Evolutionary conservation across 2,329 filamentous ascomycete species (phyloP).

Genomic region (Thielaviopsis euricoi): DNA sequence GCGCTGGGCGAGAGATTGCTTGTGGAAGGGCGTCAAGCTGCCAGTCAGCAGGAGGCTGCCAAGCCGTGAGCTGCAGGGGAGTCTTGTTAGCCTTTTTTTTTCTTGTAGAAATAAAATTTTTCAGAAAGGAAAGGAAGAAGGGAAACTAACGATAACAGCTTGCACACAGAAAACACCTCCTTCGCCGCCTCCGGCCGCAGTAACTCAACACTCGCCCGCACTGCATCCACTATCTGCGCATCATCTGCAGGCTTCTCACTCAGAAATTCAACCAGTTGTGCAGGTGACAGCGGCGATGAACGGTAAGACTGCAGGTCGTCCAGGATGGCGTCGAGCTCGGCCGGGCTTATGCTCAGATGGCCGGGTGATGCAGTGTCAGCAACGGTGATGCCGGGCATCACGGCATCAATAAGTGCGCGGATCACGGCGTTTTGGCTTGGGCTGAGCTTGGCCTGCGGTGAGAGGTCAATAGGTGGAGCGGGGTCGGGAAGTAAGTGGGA

Average conservation of each 20-base stretch:
- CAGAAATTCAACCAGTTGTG: slow-evolving; percentile 35
- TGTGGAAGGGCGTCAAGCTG: slow-evolving; percentile 42
- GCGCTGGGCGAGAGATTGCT: slow-evolving; percentile 43
- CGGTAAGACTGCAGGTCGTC: slow-evolving; percentile 22
- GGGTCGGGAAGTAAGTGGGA: not conserved
- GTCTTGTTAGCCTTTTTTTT: not conserved
- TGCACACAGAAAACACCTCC: slow-evolving; percentile 24
- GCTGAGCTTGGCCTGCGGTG: slow-evolving; percentile 18
- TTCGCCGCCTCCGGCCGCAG: slow-evolving; percentile 20
- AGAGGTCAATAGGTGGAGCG: slow-evolving; percentile 7
- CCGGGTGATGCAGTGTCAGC: slow-evolving; percentile 24
- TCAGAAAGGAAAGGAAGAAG: not conserved
- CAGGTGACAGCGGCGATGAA: slow-evolving; percentile 23
- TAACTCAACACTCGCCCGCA: slow-evolving; percentile 26
- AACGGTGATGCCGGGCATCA: slow-evolving; percentile 41
- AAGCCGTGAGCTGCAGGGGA: slow-evolving; percentile 34
- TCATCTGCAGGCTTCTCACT: slow-evolving; percentile 33
- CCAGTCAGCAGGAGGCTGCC: slow-evolving; percentile 53
- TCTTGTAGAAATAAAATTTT: not conserved
- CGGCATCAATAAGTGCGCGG: slow-evolving; percentile 37
- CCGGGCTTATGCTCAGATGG: slow-evolving; percentile 28
- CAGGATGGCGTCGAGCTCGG: slow-evolving; percentile 32
- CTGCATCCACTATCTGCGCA: slow-evolving; percentile 33
- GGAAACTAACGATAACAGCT: slow-evolving; percentile 27
- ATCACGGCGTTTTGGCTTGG: slow-evolving; percentile 29